These are phyloP conservation scores for Periglandula ipomoeae DNA, from an alignment of 2,329 filamentous ascomycete genomes.

Conservation along the genomic window DNA sequence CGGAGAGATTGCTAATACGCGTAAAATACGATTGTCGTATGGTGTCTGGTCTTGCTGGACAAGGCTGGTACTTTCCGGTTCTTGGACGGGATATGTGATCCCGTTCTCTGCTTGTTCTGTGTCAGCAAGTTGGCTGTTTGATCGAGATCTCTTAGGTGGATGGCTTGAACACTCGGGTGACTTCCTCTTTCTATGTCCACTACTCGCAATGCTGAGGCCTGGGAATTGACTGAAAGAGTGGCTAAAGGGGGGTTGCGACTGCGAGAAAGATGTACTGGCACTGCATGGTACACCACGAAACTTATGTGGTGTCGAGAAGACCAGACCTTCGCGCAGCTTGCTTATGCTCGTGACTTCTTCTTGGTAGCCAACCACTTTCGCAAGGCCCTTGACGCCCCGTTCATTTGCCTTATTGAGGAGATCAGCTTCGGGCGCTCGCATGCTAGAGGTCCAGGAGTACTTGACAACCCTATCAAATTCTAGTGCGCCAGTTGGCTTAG, in stretches of 20 bases:
- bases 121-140: background rate
- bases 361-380: background rate
- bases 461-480: background rate
- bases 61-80: slow-evolving; percentile 3
- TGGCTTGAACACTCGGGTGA: background rate
- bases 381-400: background rate
- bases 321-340: background rate
- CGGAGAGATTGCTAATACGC: slow-evolving; percentile 8
- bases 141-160: slow-evolving; percentile 1
- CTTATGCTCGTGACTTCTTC: background rate
- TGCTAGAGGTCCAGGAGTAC: background rate
- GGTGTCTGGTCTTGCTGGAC: background rate
- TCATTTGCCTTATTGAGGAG: background rate
- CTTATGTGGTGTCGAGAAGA: background rate
- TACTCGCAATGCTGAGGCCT: background rate
- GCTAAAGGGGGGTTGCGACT: background rate
- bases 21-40: slow-evolving; percentile 5
- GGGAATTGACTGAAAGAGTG: slow-evolving; percentile 1
- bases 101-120: background rate
- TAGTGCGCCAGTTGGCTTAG: background rate
- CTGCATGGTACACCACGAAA: slow-evolving; percentile 1
- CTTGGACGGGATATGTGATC: background rate
- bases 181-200: background rate
- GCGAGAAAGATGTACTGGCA: background rate
- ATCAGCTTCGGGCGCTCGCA: background rate